These are phyloP conservation scores for Cadophora sp. DNA, from an alignment of 2,329 filamentous ascomycete species.

Conservation along the genomic window DNA sequence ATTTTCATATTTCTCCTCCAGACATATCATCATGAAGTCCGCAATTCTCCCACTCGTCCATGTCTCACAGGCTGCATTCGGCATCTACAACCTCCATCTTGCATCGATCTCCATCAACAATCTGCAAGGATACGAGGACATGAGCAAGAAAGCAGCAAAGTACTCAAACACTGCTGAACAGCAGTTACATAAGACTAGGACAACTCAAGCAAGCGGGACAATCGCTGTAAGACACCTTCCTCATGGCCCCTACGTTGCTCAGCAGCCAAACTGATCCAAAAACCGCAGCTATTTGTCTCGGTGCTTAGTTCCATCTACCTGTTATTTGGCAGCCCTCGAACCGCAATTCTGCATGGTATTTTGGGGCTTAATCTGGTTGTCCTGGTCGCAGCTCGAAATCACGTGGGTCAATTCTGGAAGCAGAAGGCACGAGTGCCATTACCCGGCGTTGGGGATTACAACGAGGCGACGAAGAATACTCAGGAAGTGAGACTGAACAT, in stretches of 20 bases:
- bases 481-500: conserved; percentile 38
- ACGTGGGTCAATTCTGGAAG: conserved; percentile 37
- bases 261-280: neutral
- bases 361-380: conserved; percentile 31
- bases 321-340: conserved; percentile 1
- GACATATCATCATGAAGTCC: conserved; percentile 24
- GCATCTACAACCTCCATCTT: conserved; percentile 51
- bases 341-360: neutral
- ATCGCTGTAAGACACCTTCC: conserved; percentile 45
- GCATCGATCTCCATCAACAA: conserved; percentile 52
- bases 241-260: conserved; percentile 24
- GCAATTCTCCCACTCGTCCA: conserved; percentile 44
- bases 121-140: conserved; percentile 53
- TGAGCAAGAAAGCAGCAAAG: conserved; percentile 51
- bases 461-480: conserved; percentile 35
- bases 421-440: conserved; percentile 34
- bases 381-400: conserved; percentile 27
- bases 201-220: conserved; percentile 50
- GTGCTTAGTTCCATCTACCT: conserved; percentile 25
- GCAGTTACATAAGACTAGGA: conserved; percentile 52
- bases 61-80: conserved; percentile 48
- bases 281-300: conserved; percentile 28
- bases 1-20: neutral
- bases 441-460: conserved; percentile 36
- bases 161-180: conserved; percentile 50